Evolutionary conservation across 495 filamentous ascomycete genomes (phyloP).

Genomic region (Penicillium dipodomyicola): DNA sequence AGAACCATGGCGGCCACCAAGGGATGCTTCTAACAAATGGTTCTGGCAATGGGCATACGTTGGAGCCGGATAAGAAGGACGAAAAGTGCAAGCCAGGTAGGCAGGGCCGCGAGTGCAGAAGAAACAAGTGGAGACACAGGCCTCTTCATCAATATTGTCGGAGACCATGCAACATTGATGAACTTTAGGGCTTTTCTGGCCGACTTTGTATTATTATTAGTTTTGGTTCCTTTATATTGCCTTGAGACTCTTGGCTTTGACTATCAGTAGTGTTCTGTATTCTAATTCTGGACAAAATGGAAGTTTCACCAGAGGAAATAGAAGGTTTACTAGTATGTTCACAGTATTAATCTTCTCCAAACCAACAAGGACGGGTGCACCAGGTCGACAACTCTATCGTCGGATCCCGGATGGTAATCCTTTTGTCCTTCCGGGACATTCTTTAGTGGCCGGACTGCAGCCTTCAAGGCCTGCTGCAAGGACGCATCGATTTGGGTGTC

Average conservation of each 20-base stretch:
- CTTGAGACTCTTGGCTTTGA: no score
- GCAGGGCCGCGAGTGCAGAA: constrained; percentile 10
- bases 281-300: background rate
- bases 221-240: background rate
- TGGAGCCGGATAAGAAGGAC: background rate
- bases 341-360: no score
- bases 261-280: background rate
- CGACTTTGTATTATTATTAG: background rate
- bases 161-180: constrained; percentile 13
- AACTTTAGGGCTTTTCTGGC: background rate
- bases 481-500: no score
- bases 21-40: background rate
- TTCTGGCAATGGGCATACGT: background rate
- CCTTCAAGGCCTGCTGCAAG: no score
- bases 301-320: background rate
- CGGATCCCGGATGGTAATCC: no score
- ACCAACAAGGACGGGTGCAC: no score
- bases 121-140: constrained; percentile 1
- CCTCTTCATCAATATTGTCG: constrained; percentile 4
- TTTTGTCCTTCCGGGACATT: no score
- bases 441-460: no score
- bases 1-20: constrained; percentile 20
- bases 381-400: no score
- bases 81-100: constrained; percentile 8
- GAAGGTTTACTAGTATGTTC: no score